Conservation (phyloP, 164 flowering plant species). For the Dillenia suffruticosa region DNA sequence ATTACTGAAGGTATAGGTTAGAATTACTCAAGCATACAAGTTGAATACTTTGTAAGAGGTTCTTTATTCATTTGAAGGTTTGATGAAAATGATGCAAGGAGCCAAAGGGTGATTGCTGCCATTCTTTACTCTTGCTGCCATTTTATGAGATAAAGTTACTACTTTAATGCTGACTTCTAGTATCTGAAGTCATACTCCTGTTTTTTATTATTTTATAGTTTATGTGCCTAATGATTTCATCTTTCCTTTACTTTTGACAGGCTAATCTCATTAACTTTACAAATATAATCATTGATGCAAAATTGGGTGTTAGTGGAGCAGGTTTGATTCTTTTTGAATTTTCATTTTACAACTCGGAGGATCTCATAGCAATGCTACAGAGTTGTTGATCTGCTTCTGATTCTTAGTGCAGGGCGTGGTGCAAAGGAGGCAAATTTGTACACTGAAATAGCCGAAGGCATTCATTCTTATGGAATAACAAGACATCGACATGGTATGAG, state of each 20-base stretch:
- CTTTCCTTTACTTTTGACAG: constrained; percentile 36
- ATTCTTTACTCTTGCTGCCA: not conserved
- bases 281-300: constrained; percentile 85
- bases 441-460: constrained; percentile 94
- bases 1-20: no score
- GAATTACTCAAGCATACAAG: no score
- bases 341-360: no score
- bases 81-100: no score
- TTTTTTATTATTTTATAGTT: not conserved
- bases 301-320: constrained; percentile 99
- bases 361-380: constrained; percentile 1
- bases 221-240: constrained; percentile 4
- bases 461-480: constrained; percentile 85
- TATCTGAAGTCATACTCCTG: no score
- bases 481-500: constrained; percentile 89
- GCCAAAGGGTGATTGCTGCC: no score
- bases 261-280: constrained; percentile 56
- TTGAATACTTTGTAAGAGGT: no score
- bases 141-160: not conserved
- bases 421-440: constrained; percentile 89
- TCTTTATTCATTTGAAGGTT: no score
- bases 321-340: constrained; percentile 37
- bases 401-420: constrained; percentile 67
- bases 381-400: constrained; percentile 11
- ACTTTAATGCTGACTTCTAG: not conserved